phyloP scores from a whole-genome alignment of 805 yeast genomes.

The Candida ulmi region DNA sequence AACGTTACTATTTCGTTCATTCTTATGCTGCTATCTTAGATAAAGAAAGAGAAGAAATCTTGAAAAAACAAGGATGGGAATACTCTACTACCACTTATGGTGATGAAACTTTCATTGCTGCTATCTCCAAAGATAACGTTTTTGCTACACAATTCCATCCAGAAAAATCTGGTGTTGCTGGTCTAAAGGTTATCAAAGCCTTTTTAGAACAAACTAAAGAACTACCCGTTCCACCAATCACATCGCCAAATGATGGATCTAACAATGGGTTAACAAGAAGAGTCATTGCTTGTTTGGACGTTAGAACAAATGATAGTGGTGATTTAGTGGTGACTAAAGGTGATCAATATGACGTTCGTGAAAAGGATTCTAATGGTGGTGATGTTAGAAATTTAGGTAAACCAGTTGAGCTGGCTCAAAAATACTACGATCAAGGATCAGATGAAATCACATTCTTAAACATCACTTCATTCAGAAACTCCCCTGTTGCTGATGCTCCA shows the following conservation, averaged over 20 bases:
- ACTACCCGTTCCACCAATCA: constrained; percentile 13
- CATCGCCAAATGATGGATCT: constrained; percentile 29
- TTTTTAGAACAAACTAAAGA: constrained; percentile 45
- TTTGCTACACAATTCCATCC: constrained; percentile 99
- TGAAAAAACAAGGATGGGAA: constrained; percentile 54
- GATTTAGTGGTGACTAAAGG: constrained; percentile 98
- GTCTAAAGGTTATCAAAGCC: constrained; percentile 66
- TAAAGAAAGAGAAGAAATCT: constrained; percentile 27
- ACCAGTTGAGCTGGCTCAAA: constrained; percentile 90
- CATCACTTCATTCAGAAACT: constrained; percentile 92
- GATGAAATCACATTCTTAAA: constrained; percentile 94
- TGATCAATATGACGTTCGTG: constrained; percentile 96
- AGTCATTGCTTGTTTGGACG: constrained; percentile 94
- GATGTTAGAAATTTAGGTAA: constrained; percentile 91
- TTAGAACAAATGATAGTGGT: constrained; percentile 90
- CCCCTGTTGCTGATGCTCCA: constrained; percentile 89
- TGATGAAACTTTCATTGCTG: constrained; percentile 75
- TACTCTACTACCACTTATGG: constrained; percentile 73
- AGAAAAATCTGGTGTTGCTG: constrained; percentile 94
- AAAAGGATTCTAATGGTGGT: constrained; percentile 46
- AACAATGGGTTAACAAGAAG: constrained; percentile 77
- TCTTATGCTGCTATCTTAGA: constrained; percentile 78
- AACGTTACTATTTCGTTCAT: constrained; percentile 91
- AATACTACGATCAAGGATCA: constrained; percentile 90
- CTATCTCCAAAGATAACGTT: constrained; percentile 67